Evolutionary conservation across 1,139 yeast species (phyloP), one percentile per base, ranked within the genome.

Genomic region (Sugiyamaella xylanicola): DNA sequence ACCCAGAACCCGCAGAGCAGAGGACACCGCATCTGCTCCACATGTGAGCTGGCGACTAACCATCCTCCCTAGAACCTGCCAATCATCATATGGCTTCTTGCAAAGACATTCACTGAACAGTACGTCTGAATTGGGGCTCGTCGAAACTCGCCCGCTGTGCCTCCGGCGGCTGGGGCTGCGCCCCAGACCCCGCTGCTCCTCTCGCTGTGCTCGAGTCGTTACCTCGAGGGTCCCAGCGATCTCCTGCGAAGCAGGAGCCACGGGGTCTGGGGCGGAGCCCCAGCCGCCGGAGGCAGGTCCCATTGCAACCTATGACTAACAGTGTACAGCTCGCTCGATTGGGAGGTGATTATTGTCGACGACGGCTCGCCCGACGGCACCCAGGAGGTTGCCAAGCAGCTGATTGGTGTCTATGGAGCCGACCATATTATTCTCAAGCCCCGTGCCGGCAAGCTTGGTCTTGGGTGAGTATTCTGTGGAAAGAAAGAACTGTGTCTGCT

Each of bases 341-440:
- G 95, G 95, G 95, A 87, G 70, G 82, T 87, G 22, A 75, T 87
- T 56, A 85, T 87, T 68, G 93, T 87, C 53, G 95, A 87, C 67
- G 95, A 87, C 67, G 84, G 82, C 61, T 85, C 92, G 2, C 95
- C 95, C 46, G 95, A 87, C 69, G 93, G 93, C 16, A 87, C 95
- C 17, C 92, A 85, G 70, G 86, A 82, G 27, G 77, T 86, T 51
- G 92, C 92, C 62, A 77, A 81, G 62, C 81, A 86, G 72, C 77
- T 87, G 63, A 80, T 84, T 63, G 72, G 75, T 45, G 75, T 84
- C 15, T 87, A 85, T 67, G 93, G 93, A 15, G 67, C 73, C 20
- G 80, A 84, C 35, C 87, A 80, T 63, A 82, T 87, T 56, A 80
- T 84, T 60, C 78, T 87, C 67, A 79, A 86, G 69, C 84, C 93